Percentiles rank a stretch among this genome's conserved stretches.
phyloP scores from a whole-genome alignment of 192 early-diverging fungal species.

The Coemansia sp. region DNA sequence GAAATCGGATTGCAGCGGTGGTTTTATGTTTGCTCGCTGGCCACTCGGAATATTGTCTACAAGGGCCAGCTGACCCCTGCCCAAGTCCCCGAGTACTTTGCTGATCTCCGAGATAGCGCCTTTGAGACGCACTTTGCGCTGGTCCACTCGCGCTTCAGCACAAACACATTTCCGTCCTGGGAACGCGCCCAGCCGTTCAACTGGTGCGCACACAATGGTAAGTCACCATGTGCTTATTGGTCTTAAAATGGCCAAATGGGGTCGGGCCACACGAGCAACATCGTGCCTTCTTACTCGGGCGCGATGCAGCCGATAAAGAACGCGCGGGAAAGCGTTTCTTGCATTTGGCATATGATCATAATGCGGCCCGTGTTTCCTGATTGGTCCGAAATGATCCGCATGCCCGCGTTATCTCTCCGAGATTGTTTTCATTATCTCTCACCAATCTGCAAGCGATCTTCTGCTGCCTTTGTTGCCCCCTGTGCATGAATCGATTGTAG shows the following conservation, averaged over 20 bases:
- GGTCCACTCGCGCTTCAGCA: slow-evolving; percentile 98
- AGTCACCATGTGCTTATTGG: neutral
- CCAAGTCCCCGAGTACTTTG: slow-evolving; percentile 91
- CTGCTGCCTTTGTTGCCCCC: too few relatives aligned
- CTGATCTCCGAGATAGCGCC: slow-evolving; percentile 77
- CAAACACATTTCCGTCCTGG: slow-evolving; percentile 99
- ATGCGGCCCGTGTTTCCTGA: too few relatives aligned
- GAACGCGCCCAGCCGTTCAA: slow-evolving; percentile 98
- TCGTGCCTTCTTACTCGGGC: too few relatives aligned
- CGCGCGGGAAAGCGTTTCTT: too few relatives aligned
- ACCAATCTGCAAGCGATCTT: too few relatives aligned
- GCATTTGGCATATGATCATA: too few relatives aligned
- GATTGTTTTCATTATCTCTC: too few relatives aligned
- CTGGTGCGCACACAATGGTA: slow-evolving; percentile 97
- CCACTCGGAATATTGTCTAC: slow-evolving; percentile 90
- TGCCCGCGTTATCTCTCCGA: too few relatives aligned
- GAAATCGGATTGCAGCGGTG: slow-evolving; percentile 80
- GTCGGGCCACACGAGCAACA: too few relatives aligned
- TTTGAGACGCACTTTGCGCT: slow-evolving; percentile 91
- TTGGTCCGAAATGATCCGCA: too few relatives aligned
- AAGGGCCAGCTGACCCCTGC: slow-evolving; percentile 94
- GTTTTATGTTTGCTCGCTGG: slow-evolving; percentile 97
- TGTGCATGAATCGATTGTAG: slow-evolving; percentile 22
- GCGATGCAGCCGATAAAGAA: too few relatives aligned
- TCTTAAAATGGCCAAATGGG: too few relatives aligned